Conservation (phyloP, 306 rosid genomes). For the Sesbania bispinosa region DNA sequence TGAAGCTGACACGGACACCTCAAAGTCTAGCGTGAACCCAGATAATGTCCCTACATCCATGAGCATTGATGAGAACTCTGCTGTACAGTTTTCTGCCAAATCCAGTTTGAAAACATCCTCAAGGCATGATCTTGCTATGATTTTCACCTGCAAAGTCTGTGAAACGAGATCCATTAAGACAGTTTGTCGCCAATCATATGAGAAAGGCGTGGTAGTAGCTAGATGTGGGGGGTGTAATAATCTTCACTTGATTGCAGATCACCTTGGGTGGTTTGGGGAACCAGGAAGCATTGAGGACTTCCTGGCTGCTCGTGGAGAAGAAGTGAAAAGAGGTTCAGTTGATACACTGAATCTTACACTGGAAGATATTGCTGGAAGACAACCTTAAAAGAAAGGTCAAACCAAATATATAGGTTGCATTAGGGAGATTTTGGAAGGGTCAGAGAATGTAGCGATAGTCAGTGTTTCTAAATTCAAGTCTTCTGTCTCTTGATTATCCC, state of each 20-base stretch:
- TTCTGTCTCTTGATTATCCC: background rate
- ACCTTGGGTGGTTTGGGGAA: slow-evolving; percentile 86
- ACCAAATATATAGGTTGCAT: slow-evolving; percentile 1
- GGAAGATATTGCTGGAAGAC: slow-evolving; percentile 73
- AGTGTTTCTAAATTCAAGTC: background rate
- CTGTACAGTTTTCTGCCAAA: slow-evolving; percentile 40
- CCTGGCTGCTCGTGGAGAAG: slow-evolving; percentile 83
- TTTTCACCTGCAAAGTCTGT: slow-evolving; percentile 91
- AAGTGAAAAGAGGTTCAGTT: slow-evolving; percentile 58
- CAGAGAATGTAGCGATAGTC: background rate
- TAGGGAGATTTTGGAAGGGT: background rate
- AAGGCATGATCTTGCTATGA: slow-evolving; percentile 93
- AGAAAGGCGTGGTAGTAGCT: slow-evolving; percentile 85
- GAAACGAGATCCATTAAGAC: slow-evolving; percentile 88
- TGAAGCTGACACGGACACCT: slow-evolving; percentile 24
- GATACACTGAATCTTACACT: slow-evolving; percentile 74
- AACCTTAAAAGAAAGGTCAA: slow-evolving; percentile 26
- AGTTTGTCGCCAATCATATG: slow-evolving; percentile 68
- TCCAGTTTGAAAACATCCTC: slow-evolving; percentile 63
- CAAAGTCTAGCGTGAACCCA: slow-evolving; percentile 16
- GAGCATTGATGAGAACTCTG: slow-evolving; percentile 15
- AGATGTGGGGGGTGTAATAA: slow-evolving; percentile 82
- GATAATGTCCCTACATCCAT: slow-evolving; percentile 25
- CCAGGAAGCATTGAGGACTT: slow-evolving; percentile 73
- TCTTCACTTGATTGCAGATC: slow-evolving; percentile 81